Evolutionary conservation across 208 protist genomes (phyloP), one percentile per base, ranked within the genome.

Genomic region (Angomonas deanei): DNA sequence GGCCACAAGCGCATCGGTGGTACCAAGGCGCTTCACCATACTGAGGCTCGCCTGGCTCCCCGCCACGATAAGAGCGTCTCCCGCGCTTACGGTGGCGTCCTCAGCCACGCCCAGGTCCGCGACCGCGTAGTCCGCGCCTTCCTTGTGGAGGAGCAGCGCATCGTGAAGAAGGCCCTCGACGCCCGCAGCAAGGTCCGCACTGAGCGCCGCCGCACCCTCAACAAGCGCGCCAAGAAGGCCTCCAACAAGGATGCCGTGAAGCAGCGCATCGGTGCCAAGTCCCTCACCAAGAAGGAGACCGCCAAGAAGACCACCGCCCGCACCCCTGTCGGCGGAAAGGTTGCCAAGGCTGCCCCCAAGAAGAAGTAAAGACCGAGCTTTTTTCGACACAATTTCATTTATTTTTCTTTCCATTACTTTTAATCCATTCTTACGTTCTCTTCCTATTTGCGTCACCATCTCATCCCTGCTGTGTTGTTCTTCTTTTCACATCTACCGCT

Each of bases 131-230:
- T 99, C 46, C 95, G 97, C 70, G 97, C 98, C 56, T 99, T 99
- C 96, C 94, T 99, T 61, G 90, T 99, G 52, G 98, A 99, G 92
- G 98, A 99, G 88, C 97, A 99, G 86, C 98, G 98, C 87, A 97
- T 99, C 70, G 97, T 99, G 54, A 99, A 99, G 96, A 68, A 85
- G 48, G 86, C 81, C 34, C 78, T 93, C 47, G 78, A 74, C 62
- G 82, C 84, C 46, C 78, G 88, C 72, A 72, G 72, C 53, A 87
- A 87, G 78, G 63, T 70, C 76, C 80, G 84, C 74, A 70, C 58
- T 60, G 70, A 73, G 46, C 85, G 76, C 72, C 84, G 84, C 72
- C 86, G 86, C 66, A 73, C 72, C 47, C 64, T 60, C 62, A 77
- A 79, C 78, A 89, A 85, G 76, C 70, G 72, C 66, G 88, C 89